Evolutionary conservation across 768 basidiomycete genomes (phyloP), one percentile per base, ranked within the genome.

Genomic region (Boletus reticulatus): DNA sequence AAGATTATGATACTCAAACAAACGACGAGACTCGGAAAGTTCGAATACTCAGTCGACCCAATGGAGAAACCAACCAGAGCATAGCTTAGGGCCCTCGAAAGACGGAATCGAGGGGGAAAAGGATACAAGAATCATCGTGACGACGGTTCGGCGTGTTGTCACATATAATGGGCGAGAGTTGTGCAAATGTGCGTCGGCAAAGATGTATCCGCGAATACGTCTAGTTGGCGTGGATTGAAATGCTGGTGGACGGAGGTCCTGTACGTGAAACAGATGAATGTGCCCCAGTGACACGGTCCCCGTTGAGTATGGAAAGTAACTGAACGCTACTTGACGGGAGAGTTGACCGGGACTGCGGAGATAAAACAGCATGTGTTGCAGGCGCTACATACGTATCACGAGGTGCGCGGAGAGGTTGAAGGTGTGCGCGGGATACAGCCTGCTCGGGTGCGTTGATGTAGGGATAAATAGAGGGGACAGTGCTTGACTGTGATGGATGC

Each of bases 261-360:
- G 55, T 38, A 36, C 51, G 59, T 31, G 60, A 50, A 50, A 31
- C 43, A 32, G 60, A 42, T 41, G 55, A 24, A 52, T 55, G 51
- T 13, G 49, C 5, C 27, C 53, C 54, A 31, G 46, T 61, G 49
- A 43, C 56, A 31, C 58, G 63, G 48, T 63, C 66, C 46, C 66
- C 66, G 41, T 74, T 74, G 24, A 75, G 66, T 51, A 75, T 72
- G 27, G 73, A 75, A 52, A 73, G 65, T 37, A 75, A 38, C 57
- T 74, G 69, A 14, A 55, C 60, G 43, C 64, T 67, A 55, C 67
- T 64, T 45, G 67, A 58, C 6, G 61, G 56, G 12, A 58, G 56
- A 22, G 67, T 36, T 19, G 60, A 47, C 43, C 62, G 65, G 52
- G 56, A 59, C 24, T 43, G 60, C 7, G 57, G 55, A 17, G 61